A percentile compares a stretch with the other conserved stretches of the same genome.
Conservation (phyloP, 2,329 filamentous ascomycete genomes). For the Alternaria ethzedia region DNA sequence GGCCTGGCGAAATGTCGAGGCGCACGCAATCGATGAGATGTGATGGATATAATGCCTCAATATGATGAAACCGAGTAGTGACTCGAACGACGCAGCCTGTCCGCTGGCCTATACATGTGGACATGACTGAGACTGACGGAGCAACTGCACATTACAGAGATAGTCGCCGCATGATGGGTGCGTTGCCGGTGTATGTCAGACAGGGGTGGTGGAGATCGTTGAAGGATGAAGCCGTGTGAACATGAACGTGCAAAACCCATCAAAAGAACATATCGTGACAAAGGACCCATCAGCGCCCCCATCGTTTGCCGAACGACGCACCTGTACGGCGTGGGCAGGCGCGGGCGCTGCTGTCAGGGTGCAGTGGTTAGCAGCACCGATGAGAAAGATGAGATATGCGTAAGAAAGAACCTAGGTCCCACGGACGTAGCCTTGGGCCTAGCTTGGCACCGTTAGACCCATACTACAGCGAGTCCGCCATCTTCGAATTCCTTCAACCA, state of each 20-base stretch:
- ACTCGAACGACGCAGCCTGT: not conserved
- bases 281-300: slow-evolving; percentile 8
- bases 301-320: slow-evolving; percentile 3
- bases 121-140: slow-evolving; percentile 9
- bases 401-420: slow-evolving; percentile 32
- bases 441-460: slow-evolving; percentile 26
- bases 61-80: not conserved
- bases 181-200: slow-evolving; percentile 8
- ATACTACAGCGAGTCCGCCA: slow-evolving; percentile 25
- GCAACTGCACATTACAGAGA: slow-evolving; percentile 14
- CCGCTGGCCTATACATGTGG: not conserved
- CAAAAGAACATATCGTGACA: slow-evolving; percentile 4
- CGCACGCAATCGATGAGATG: not conserved
- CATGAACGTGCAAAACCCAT: slow-evolving; percentile 15
- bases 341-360: slow-evolving; percentile 12
- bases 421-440: slow-evolving; percentile 26
- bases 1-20: not conserved
- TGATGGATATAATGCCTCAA: not conserved
- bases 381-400: slow-evolving; percentile 29
- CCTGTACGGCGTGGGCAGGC: slow-evolving; percentile 14
- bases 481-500: slow-evolving; percentile 35
- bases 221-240: slow-evolving; percentile 16
- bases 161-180: slow-evolving; percentile 6
- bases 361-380: slow-evolving; percentile 19
- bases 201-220: slow-evolving; percentile 16